Evolutionary conservation across 352 stramenopile genomes (phyloP).

Genomic region (Phytophthora megakarya): DNA sequence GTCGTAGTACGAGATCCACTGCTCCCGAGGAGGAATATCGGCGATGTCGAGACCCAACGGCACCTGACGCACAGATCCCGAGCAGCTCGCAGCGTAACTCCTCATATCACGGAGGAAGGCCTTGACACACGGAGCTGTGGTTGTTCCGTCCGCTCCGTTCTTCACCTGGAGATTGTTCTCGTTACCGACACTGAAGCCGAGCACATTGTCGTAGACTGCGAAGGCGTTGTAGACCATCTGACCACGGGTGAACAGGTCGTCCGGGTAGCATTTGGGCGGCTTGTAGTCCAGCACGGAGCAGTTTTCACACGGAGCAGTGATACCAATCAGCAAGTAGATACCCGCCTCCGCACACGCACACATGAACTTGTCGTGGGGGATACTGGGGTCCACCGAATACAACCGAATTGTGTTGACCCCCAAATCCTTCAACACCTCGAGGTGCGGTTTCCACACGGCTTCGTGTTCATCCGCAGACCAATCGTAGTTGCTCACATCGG

Average conservation of each 20-base stretch:
- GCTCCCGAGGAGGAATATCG: slow-evolving; percentile 53
- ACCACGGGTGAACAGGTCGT: slow-evolving; percentile 55
- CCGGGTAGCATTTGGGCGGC: slow-evolving; percentile 60
- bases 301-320: slow-evolving; percentile 65
- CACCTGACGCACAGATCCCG: slow-evolving; percentile 46
- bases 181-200: slow-evolving; percentile 64
- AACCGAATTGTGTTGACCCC: too few relatives aligned
- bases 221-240: slow-evolving; percentile 77
- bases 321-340: slow-evolving; percentile 78
- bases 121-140: slow-evolving; percentile 66
- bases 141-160: slow-evolving; percentile 30
- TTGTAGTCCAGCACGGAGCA: slow-evolving; percentile 54
- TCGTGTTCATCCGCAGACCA: slow-evolving; percentile 67
- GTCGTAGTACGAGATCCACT: slow-evolving; percentile 71
- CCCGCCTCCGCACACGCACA: slow-evolving; percentile 60
- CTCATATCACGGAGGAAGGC: slow-evolving; percentile 61
- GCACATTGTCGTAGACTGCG: slow-evolving; percentile 74
- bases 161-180: slow-evolving; percentile 59
- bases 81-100: slow-evolving; percentile 54
- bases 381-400: slow-evolving; percentile 60
- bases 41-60: slow-evolving; percentile 71
- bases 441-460: slow-evolving; percentile 54
- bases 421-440: slow-evolving; percentile 60
- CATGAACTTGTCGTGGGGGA: slow-evolving; percentile 83
- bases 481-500: too few relatives aligned